Evolutionary conservation across 257 asterid species (phyloP), one percentile per base, ranked within the genome.

Genomic region (Solanum arcanum): DNA sequence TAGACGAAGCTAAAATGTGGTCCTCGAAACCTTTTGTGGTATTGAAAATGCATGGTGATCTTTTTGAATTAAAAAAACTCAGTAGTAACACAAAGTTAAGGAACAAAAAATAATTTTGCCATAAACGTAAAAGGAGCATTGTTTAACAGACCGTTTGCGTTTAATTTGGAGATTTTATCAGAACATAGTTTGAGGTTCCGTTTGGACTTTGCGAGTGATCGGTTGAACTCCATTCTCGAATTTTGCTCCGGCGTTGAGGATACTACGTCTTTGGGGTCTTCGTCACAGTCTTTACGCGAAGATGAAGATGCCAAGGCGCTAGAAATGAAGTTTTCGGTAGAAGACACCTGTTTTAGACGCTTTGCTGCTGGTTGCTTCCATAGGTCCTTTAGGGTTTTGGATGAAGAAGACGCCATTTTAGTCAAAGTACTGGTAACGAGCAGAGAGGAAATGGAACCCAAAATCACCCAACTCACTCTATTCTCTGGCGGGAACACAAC

Each of bases 321-420:
- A 46, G 35, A 33, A 39, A 31, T 46, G 56, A 85, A 85, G 83
- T 27, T 70, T 5, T 46, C 80, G 18, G 91, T 88, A 35, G 93
- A 88, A 72, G 92, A 90, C 86, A 44, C 90, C 73, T 88, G 87
- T 91, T 93, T 95, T 87, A 89, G 91, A 81, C 99, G 99, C 90
- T 96, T 96, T 60, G 96, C 92, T 60, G 96, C 86, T 44, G 99
- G 99, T 88, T 90, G 94, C 91, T 92, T 94, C 89, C 92, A 92
- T 83, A 92, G 88, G 86, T 96, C 98, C 92, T 89, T 82, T 88
- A 95, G 93, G 92, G 96, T 94, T 93, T 90, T 96, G 39, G 95
- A 90, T 49, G 95, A 92, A 21, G 95, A 78, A 21, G 89, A 84
- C 14, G 88, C 35, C 84, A 84, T 83, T 23, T 62, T 31, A 52